phyloP scores from a whole-genome alignment of 1,284 basidiomycete genomes.

The Tilletia setariae region DNA sequence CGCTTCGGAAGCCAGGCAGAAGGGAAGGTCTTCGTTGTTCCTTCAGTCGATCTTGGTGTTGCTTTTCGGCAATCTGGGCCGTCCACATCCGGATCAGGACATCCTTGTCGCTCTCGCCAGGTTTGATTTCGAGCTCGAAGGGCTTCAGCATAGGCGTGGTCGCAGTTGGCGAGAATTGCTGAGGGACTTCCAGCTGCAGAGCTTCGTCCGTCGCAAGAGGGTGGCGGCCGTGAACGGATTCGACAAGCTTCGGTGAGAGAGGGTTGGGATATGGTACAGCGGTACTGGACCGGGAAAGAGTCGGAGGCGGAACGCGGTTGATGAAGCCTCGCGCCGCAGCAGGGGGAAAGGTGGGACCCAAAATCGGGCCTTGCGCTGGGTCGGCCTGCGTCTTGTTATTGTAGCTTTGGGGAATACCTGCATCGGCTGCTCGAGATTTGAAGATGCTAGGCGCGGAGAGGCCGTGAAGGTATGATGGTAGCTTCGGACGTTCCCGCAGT shows the following conservation, averaged over 20 bases:
- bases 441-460: background rate
- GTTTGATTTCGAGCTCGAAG: background rate
- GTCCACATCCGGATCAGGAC: constrained; percentile 13
- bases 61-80: background rate
- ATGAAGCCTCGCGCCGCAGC: background rate
- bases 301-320: background rate
- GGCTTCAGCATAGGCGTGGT: background rate
- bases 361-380: background rate
- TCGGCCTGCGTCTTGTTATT: background rate
- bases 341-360: background rate
- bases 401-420: background rate
- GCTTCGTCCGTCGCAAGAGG: constrained; percentile 12
- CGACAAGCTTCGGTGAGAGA: background rate
- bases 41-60: background rate
- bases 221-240: background rate
- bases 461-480: constrained; percentile 6
- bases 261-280: background rate
- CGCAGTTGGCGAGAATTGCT: background rate
- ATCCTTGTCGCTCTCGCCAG: constrained; percentile 11
- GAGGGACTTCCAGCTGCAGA: background rate
- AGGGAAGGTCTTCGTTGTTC: background rate
- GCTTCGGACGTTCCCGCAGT: background rate
- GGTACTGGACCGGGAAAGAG: background rate
- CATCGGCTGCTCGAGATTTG: too few species aligned
- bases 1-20: background rate